A percentile compares a stretch with the other conserved stretches of the same genome.
Conservation (phyloP, 2,329 filamentous ascomycete genomes). For the Aspergillus sp. region DNA sequence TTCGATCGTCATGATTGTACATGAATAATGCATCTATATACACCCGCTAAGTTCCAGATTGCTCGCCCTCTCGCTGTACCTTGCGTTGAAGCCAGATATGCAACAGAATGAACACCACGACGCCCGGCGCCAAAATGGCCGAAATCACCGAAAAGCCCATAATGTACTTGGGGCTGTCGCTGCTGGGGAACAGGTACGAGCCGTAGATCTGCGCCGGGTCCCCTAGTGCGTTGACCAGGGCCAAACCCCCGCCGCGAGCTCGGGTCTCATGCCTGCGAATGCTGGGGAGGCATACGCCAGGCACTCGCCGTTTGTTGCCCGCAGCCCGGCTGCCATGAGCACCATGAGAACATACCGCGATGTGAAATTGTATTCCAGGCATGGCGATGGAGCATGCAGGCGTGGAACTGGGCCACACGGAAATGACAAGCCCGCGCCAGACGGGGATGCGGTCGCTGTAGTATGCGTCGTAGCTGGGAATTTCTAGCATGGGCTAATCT, state of each 20-base stretch:
- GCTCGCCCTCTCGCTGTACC: not conserved
- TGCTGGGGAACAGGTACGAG: slow-evolving; percentile 49
- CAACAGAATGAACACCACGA: slow-evolving; percentile 25
- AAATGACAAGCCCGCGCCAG: slow-evolving; percentile 51
- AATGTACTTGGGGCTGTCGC: slow-evolving; percentile 51
- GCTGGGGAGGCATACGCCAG: slow-evolving; percentile 54
- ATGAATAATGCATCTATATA: too few relatives aligned
- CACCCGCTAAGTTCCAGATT: too few relatives aligned
- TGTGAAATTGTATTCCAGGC: slow-evolving; percentile 50
- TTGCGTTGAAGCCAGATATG: slow-evolving; percentile 25
- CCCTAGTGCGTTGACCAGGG: slow-evolving; percentile 54
- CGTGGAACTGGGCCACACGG: slow-evolving; percentile 47
- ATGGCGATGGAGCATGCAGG: slow-evolving; percentile 41
- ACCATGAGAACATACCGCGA: slow-evolving; percentile 57
- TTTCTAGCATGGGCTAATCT: too few relatives aligned
- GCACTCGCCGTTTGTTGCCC: slow-evolving; percentile 53
- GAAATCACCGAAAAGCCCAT: slow-evolving; percentile 43
- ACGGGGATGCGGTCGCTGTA: slow-evolving; percentile 48
- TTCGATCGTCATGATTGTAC: too few relatives aligned
- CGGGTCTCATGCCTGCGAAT: slow-evolving; percentile 53
- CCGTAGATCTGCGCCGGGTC: slow-evolving; percentile 59
- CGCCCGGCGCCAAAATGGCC: slow-evolving; percentile 31
- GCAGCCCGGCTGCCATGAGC: slow-evolving; percentile 56
- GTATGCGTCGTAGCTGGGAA: slow-evolving; percentile 30
- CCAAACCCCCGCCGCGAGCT: slow-evolving; percentile 51